Evolutionary conservation across 345 rosid species (phyloP), one percentile per base, ranked within the genome.

Genomic region (Salix exigua): DNA sequence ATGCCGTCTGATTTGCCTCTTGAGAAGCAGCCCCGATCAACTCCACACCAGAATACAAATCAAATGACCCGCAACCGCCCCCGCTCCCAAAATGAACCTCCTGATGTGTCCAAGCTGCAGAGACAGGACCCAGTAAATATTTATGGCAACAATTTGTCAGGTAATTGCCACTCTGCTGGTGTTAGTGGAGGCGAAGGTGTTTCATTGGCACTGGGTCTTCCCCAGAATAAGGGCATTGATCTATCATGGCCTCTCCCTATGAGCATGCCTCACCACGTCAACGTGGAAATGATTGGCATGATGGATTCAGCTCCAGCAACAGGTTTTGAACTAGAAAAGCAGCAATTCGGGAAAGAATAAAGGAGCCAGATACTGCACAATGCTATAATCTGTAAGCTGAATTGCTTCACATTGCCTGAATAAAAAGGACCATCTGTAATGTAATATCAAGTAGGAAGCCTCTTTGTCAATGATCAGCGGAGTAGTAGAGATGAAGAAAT

Each of bases 181-280:
- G 70, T 35, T 58, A 66, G 40, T 73, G 73, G 77, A 63, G 64
- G 76, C 66, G 53, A 17, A 11, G 69, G 75, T 33, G 72, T 81
- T 30, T 73, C 77, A 1, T 68, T 81, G 72, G 75, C 80, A 48
- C 61, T 81, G 35, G 80, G 77, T 51, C 83, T 81, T 40, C 81
- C 67, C 79, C 75, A 80, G 67, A 75, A 50, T 10, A 65, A 70
- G 31, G 75, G 75, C 73, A 66, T 67, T 19, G 80, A 73, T n/a
- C 55, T 67, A 12, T 58, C 76, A 10, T 48, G 65, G 73, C 64
- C 72, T 31, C 38, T 75, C 18, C 72, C 79, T 23, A 6, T 75
- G 26, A 75, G 46, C 30, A 44, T 60, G 2, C 51, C 63, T 62
- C 75, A 71, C 1, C 73, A 62, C 10, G 61, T 71, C n/a, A 48